phyloP scores from a whole-genome alignment of 306 rosid species.

The Inga leiocalycina region DNA sequence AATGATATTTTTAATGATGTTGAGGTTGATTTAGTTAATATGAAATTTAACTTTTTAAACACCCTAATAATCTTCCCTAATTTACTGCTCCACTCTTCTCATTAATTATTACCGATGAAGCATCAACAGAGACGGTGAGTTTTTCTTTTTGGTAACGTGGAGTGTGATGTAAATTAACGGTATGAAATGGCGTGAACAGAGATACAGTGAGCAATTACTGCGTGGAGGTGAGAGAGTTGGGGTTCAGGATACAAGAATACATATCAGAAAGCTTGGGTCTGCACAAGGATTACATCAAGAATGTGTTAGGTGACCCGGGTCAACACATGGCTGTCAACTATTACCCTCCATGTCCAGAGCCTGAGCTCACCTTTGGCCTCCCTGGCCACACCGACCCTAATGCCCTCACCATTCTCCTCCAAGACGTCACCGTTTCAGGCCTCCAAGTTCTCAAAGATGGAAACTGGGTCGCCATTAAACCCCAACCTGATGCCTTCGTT shows the following conservation, averaged over 20 bases:
- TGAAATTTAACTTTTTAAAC: no score
- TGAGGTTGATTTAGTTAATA: no score
- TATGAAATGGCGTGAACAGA: constrained; percentile 39
- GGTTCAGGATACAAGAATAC: constrained; percentile 56
- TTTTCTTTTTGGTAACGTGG: no score
- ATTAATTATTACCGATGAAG: no score
- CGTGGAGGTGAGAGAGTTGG: constrained; percentile 62
- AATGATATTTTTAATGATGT: no score
- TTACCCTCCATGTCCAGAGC: constrained; percentile 91
- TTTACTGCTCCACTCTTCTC: no score
- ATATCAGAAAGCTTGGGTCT: constrained; percentile 87
- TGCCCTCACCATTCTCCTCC: constrained; percentile 86
- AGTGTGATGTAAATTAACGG: background rate
- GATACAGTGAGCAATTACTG: constrained; percentile 63
- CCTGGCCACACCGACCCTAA: constrained; percentile 97
- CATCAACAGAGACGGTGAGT: no score
- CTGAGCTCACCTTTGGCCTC: constrained; percentile 85
- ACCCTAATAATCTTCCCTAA: no score
- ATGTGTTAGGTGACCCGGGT: constrained; percentile 75
- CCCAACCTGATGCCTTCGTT: constrained; percentile 83
- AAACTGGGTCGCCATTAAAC: constrained; percentile 75
- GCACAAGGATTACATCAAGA: constrained; percentile 56
- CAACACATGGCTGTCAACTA: constrained; percentile 97
- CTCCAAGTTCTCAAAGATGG: constrained; percentile 87
- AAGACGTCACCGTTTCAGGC: constrained; percentile 67